Evolutionary conservation across 768 basidiomycete genomes (phyloP), one percentile per base, ranked within the genome.

Genomic region (Harrya chromipes): DNA sequence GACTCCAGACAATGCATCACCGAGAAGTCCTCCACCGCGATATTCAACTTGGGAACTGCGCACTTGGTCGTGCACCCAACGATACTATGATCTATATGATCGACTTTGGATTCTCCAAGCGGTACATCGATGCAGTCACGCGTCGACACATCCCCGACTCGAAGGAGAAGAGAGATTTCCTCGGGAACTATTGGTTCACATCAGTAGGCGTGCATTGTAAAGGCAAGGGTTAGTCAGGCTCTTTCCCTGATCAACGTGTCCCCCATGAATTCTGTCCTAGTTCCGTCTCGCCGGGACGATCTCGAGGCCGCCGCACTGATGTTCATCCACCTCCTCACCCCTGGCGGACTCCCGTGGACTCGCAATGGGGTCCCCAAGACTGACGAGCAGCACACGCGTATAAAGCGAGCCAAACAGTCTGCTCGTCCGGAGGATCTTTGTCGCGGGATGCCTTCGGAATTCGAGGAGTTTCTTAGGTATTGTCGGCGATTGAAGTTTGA

Each of bases 101-200:
- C 57, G 88, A 90, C 64, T 90, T 90, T 62, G 87, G 87, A 13
- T 90, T 90, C 64, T 87, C 87, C 16, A 90, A 89, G 60, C 77
- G 76, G 27, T 90, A 86, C 54, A 81, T 89, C 54, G 85, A 90
- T 66, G 76, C 77, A 19, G 54, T 64, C 40, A 87, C 84, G 4
- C 74, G 68, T 37, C 76, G 77, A n/a, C 87, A 90, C 58, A 86
- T 90, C 49, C 80, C 81, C 16, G 83, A 89, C 49, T 83, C 81
- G 57, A 81, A 76, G 45, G 69, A 68, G 26, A 83, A 82, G 61
- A 80, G 85, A 36, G 83, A 87, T 58, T 90, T 90, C 55, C 81
- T 90, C 45, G 87, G 87, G 21, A 90, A 90, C 62, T 90, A 89
- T 62, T 90, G 86, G 85, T 90, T 90, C 62, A 83, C 80, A 71